These are phyloP conservation scores for Tetrapisispora fleetii DNA, from an alignment of 805 yeast species.

Conservation along the genomic window DNA sequence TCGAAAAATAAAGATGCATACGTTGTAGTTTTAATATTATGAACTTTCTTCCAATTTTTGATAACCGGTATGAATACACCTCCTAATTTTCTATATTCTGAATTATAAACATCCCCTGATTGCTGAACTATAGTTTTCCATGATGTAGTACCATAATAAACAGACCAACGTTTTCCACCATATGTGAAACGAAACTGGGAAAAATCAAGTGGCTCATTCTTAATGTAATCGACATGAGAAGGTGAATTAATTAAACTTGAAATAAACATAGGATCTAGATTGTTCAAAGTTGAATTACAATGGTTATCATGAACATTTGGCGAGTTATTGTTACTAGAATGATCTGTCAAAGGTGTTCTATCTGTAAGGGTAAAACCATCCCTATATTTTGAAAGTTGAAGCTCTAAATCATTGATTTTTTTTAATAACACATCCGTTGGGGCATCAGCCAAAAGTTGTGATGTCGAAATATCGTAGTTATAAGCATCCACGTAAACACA, in stretches of 20 bases:
- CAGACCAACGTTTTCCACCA: constrained; percentile 3
- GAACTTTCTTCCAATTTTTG: constrained; percentile 9
- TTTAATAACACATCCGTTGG: constrained; percentile 19
- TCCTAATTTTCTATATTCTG: constrained; percentile 18
- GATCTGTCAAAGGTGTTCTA: neutral
- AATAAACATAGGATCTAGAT: neutral
- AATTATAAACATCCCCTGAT: constrained; percentile 12
- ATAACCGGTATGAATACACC: constrained; percentile 16
- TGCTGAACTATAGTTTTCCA: constrained; percentile 15
- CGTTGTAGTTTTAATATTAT: constrained; percentile 4
- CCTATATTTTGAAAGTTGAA: constrained; percentile 1
- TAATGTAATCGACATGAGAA: neutral
- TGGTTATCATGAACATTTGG: neutral
- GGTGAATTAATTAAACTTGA: neutral
- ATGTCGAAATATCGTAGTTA: constrained; percentile 12
- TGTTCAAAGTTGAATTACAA: neutral
- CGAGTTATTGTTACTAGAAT: neutral
- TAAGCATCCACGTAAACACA: constrained; percentile 20
- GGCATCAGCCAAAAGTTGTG: constrained; percentile 12
- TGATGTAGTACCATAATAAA: constrained; percentile 24
- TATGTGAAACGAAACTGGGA: neutral
- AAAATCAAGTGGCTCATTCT: neutral
- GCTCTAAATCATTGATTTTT: constrained; percentile 15
- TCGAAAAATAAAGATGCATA: neutral
- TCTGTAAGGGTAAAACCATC: neutral